phyloP scores from a whole-genome alignment of 2,329 filamentous ascomycete genomes.

The Bretziella fagacearum region DNA sequence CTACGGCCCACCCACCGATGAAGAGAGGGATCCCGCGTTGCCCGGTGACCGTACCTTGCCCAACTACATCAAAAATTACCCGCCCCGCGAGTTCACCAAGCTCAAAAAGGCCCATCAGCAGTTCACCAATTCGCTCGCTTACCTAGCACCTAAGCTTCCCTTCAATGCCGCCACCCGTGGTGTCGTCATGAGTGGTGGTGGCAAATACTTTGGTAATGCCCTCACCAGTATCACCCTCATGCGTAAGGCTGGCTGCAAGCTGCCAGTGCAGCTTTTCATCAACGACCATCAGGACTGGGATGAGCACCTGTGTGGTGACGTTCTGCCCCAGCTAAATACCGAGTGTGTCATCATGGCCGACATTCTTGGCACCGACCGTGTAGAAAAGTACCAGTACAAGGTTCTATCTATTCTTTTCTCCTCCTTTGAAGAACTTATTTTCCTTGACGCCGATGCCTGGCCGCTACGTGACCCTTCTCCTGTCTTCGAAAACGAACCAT shows the following conservation, averaged over 20 bases:
- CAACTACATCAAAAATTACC: constrained; percentile 7
- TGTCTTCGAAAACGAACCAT: constrained; percentile 35
- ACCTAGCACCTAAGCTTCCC: constrained; percentile 21
- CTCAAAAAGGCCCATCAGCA: constrained; percentile 5
- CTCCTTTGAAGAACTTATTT: constrained; percentile 40
- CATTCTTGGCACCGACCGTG: constrained; percentile 17
- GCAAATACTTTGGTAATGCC: constrained; percentile 31
- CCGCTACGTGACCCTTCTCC: constrained; percentile 24
- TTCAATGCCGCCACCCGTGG: constrained; percentile 23
- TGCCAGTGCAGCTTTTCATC: constrained; percentile 29
- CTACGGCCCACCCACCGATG: constrained; percentile 9
- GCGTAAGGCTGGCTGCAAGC: constrained; percentile 30
- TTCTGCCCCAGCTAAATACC: constrained; percentile 20
- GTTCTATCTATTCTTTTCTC: constrained; percentile 40
- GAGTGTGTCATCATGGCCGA: constrained; percentile 22
- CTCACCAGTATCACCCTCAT: constrained; percentile 35
- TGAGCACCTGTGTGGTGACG: constrained; percentile 20
- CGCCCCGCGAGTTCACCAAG: constrained; percentile 3
- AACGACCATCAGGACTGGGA: constrained; percentile 21
- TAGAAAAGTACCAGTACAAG: constrained; percentile 37
- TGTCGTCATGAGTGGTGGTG: constrained; percentile 33
- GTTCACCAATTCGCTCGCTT: constrained; percentile 2
- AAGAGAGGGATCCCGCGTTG: constrained; percentile 7
- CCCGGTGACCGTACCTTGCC: constrained; percentile 5
- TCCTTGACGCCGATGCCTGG: constrained; percentile 41